phyloP scores from a whole-genome alignment of 129 eudicot species.

The Deinandra increscens region DNA sequence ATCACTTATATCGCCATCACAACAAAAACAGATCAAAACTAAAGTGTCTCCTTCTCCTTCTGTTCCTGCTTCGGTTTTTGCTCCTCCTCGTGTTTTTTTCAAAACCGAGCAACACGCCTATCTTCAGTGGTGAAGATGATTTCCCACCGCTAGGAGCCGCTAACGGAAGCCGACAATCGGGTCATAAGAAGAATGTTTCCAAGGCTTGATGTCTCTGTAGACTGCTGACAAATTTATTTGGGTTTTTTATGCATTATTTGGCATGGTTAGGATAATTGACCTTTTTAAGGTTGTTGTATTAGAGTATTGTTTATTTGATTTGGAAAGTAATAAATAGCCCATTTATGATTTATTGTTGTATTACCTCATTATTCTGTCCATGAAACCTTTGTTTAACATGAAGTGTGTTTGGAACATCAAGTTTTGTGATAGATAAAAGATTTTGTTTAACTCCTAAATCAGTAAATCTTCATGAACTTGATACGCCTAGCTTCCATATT shows the following conservation, averaged over 20 bases:
- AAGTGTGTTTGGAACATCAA: too few relatives aligned
- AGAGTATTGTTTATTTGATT: neutral
- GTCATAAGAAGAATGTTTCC: conserved; percentile 23
- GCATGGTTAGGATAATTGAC: neutral
- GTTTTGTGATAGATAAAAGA: too few relatives aligned
- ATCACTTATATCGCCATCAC: conserved; percentile 23
- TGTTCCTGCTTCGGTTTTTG: neutral
- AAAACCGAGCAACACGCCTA: conserved; percentile 1
- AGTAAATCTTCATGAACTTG: too few relatives aligned
- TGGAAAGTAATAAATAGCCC: neutral
- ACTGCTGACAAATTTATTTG: neutral
- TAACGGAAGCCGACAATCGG: conserved; percentile 20
- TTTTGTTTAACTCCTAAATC: too few relatives aligned
- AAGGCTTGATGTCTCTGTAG: neutral
- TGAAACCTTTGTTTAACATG: too few relatives aligned
- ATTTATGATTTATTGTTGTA: neutral
- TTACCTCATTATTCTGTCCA: neutral
- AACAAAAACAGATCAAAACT: conserved; percentile 24
- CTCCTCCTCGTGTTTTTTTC: conserved; percentile 7
- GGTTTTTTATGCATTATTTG: neutral
- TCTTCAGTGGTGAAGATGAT: conserved; percentile 30
- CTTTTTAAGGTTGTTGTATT: neutral
- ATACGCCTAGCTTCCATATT: too few relatives aligned
- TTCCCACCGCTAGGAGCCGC: conserved; percentile 48
- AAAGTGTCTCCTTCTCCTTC: neutral